Base-by-base conservation (phyloP, 129 eudicot species). In the Centrapalus pauciflorus region DNA sequence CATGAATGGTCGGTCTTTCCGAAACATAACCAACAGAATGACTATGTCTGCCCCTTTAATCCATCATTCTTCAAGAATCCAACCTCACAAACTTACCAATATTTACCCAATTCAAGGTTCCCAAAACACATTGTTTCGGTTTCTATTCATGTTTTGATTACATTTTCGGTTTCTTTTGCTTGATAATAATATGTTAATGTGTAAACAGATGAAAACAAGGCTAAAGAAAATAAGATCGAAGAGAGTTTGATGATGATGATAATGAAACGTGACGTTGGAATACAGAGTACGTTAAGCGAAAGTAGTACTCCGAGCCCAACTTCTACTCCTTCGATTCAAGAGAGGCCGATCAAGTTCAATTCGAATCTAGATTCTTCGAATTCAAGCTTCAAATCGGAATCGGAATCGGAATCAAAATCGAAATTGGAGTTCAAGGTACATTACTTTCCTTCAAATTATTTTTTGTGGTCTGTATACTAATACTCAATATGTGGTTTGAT, bases 31-130 rank as follows among this genome's bases (percentile, higher is more conserved):
- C 8, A 77, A 73, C 51, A 76, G 89, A 62, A 82, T 87, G 37
- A 87, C 96, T 7, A 88, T 92, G 95, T 83, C 98, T 51, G 96
- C 96, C 8, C 95, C 96, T 60, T 82, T 88, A 41, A 86, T 93
- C 35, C 85, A 88, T 52, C 90, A 68, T 58, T 49, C 76, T 78
- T 67, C 65, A 77, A 57, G 80, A 83, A 66, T 67, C 24, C 67
- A 46, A 57, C 79, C 74, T 7, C 69, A 73, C 46, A 77, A 84
- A 66, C 38, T 71, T 32, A 75, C 82, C 26, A 64, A 79, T 57
- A 57, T 69, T 66, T 38, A 60, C 38, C 80, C 84, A 27, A 27
- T 38, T 12, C 73, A 78, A 80, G 93, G 89, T 87, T 64, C 30
- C 13, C 12, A 11, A 14, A 34, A 8, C 17, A 27, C 29, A 4